Evolutionary conservation across 345 rosid genomes (phyloP).

Genomic region (Trapa incisa): DNA sequence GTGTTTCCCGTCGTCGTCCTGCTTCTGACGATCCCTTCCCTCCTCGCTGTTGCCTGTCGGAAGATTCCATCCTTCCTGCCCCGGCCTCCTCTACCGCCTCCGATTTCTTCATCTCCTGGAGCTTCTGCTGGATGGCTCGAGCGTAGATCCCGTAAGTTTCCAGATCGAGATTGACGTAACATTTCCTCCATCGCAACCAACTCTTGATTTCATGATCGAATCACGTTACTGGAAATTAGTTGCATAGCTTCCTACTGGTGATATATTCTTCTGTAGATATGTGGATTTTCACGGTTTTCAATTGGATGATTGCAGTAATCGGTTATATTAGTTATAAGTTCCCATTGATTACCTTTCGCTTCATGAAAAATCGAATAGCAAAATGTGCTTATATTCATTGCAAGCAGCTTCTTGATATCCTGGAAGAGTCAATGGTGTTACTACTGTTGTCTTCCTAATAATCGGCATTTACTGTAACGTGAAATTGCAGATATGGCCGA

Average conservation of each 20-base stretch:
- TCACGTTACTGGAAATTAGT: not conserved
- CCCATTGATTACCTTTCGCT: not conserved
- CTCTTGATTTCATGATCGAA: not conserved
- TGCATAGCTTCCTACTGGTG: not conserved
- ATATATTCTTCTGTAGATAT: not conserved
- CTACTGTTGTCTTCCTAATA: not conserved
- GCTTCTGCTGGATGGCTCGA: not conserved
- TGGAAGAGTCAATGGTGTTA: not conserved
- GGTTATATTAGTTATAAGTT: not conserved
- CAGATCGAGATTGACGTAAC: no score
- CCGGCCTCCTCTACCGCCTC: not conserved
- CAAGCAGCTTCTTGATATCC: not conserved
- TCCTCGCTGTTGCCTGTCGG: not conserved
- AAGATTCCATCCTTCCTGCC: not conserved
- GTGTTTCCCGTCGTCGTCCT: not conserved
- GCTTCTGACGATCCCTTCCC: not conserved
- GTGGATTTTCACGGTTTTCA: no score
- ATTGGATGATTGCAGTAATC: no score
- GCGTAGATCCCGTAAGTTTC: not conserved
- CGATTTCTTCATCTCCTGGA: not conserved
- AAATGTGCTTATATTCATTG: not conserved
- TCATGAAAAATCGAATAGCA: not conserved
- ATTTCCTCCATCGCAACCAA: not conserved
- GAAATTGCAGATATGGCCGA: slow-evolving; percentile 13
- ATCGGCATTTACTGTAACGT: not conserved